Percentiles rank a stretch among this genome's conserved stretches.
Evolutionary conservation across 2,329 filamentous ascomycete genomes (phyloP).

Genomic region (Colletotrichum sp.): DNA sequence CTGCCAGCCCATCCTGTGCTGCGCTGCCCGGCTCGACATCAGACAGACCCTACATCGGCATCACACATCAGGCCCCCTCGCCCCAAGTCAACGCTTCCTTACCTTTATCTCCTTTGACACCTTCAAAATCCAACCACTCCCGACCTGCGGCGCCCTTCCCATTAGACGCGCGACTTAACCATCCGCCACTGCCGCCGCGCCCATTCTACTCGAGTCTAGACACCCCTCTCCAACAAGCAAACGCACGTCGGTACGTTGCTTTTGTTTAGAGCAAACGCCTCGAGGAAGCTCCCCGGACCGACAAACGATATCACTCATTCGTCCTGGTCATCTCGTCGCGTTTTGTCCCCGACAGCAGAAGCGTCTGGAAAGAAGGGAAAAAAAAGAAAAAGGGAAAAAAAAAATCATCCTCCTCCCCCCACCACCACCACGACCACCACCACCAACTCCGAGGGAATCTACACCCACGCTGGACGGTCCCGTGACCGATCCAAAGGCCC

Average conservation of each 20-base stretch:
- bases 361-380: not conserved
- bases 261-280: not conserved
- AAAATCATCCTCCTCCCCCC: not conserved
- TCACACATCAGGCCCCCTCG: slow-evolving; percentile 18
- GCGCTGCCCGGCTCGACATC: slow-evolving; percentile 19
- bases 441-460: not conserved
- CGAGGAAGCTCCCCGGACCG: not conserved
- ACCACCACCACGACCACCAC: not conserved
- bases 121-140: not conserved
- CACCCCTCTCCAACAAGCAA: not conserved
- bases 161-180: slow-evolving; percentile 3
- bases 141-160: not conserved
- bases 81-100: slow-evolving; percentile 21
- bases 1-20: slow-evolving; percentile 21
- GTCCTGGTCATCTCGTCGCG: not conserved
- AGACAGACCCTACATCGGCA: slow-evolving; percentile 20
- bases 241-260: not conserved
- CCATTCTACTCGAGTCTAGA: not conserved
- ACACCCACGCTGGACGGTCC: slow-evolving; percentile 25
- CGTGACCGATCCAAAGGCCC: slow-evolving; percentile 38
- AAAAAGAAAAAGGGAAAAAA: not conserved
- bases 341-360: not conserved
- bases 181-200: not conserved
- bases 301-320: not conserved
- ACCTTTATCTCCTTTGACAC: slow-evolving; percentile 17